These are phyloP conservation scores for Leishmania gerbilli DNA, from an alignment of 208 protist genomes.

Conservation along the genomic window DNA sequence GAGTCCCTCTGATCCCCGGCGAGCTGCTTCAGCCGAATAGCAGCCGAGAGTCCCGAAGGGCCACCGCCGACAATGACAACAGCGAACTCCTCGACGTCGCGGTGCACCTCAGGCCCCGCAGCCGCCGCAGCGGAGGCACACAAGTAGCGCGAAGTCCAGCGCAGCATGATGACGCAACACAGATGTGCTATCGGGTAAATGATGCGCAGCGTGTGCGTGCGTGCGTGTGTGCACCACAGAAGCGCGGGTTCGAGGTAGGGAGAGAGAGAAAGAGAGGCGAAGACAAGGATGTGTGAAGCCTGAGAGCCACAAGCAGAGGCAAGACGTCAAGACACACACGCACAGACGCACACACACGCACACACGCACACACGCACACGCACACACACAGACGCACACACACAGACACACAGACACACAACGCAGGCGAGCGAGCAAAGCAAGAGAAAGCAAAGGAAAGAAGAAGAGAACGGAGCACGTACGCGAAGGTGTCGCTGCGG, in stretches of 20 bases:
- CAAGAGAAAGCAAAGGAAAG: background rate
- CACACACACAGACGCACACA: background rate
- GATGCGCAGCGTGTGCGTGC: background rate
- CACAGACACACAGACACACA: background rate
- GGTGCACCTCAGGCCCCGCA: slow-evolving; percentile 40
- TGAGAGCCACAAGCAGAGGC: background rate
- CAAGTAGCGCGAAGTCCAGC: slow-evolving; percentile 35
- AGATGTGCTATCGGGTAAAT: background rate
- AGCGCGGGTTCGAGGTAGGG: background rate
- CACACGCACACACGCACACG: background rate
- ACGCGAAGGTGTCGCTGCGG: background rate
- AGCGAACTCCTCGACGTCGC: slow-evolving; percentile 95
- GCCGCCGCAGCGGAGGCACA: slow-evolving; percentile 38
- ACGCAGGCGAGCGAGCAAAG: no score
- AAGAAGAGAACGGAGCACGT: background rate
- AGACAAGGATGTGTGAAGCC: background rate
- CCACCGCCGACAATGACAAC: slow-evolving; percentile 97
- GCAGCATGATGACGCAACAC: slow-evolving; percentile 37
- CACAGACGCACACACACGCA: no score
- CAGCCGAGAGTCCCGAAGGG: slow-evolving; percentile 94
- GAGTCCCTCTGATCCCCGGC: slow-evolving; percentile 75
- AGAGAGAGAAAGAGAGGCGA: background rate
- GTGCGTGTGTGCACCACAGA: background rate
- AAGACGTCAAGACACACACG: background rate
- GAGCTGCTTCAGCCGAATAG: slow-evolving; percentile 96